Evolutionary conservation across 2,329 filamentous ascomycete genomes (phyloP).

Genomic region (Colletotrichum tropicicola): DNA sequence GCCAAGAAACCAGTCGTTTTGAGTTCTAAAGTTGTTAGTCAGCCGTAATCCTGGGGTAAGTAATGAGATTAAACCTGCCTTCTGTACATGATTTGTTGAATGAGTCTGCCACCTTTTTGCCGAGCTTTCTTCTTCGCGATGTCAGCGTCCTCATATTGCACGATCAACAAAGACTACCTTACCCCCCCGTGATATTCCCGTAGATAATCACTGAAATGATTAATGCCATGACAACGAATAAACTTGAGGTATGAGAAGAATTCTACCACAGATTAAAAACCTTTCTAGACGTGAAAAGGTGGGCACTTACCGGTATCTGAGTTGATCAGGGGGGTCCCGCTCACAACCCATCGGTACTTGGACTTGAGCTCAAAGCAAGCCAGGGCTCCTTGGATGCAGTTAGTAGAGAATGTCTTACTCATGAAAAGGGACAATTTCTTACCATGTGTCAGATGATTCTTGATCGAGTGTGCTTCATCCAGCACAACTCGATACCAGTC

Average conservation of each 20-base stretch:
- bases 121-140: neutral
- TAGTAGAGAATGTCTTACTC: neutral
- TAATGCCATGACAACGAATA: conserved; percentile 32
- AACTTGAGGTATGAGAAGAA: conserved; percentile 46
- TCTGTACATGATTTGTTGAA: conserved; percentile 12
- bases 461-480: conserved; percentile 5
- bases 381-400: conserved; percentile 36
- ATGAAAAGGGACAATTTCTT: fast-evolving
- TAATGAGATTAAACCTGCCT: neutral
- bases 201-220: conserved; percentile 14
- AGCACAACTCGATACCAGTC: conserved; percentile 6
- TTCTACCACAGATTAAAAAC: conserved; percentile 37
- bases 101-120: neutral
- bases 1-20: conserved; percentile 39
- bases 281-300: too few species aligned
- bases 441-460: neutral
- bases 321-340: conserved; percentile 47
- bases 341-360: conserved; percentile 46
- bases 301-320: conserved; percentile 35
- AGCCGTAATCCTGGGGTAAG: neutral
- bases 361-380: conserved; percentile 32
- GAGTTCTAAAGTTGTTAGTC: conserved; percentile 32
- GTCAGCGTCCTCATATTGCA: too few species aligned
- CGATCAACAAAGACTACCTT: too few species aligned
- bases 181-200: conserved; percentile 22